A percentile compares a stretch with the other conserved stretches of the same genome.
Evolutionary conservation across 31 red algal genomes (phyloP).

Genomic region (Asparagopsis taxiformis): DNA sequence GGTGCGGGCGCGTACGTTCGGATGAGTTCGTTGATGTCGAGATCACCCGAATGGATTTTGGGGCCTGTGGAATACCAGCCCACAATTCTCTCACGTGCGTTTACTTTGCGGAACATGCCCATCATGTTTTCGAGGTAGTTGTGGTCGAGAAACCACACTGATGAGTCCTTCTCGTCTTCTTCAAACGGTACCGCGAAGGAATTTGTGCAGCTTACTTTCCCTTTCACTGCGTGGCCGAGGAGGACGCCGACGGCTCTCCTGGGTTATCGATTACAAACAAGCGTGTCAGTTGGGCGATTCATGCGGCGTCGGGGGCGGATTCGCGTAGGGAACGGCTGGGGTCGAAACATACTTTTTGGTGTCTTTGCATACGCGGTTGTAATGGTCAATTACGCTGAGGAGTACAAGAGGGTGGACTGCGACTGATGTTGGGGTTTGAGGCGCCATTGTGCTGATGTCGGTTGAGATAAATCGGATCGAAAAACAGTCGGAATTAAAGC

Average conservation of each 20-base stretch:
- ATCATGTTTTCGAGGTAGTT: slow-evolving; percentile 96
- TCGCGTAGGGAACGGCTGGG: no score
- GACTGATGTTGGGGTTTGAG: slow-evolving; percentile 48
- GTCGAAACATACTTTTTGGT: slow-evolving; percentile 89
- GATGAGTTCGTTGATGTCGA: slow-evolving; percentile 93
- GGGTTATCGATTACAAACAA: no score
- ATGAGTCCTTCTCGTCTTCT: slow-evolving; percentile 88
- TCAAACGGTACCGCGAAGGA: slow-evolving; percentile 98
- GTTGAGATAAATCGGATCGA: no score
- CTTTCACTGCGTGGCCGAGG: slow-evolving; percentile 76
- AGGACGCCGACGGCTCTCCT: slow-evolving; percentile 94
- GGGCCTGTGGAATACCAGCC: slow-evolving; percentile 99
- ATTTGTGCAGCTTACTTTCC: slow-evolving; percentile 84
- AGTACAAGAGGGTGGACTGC: slow-evolving; percentile 95
- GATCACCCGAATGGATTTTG: slow-evolving; percentile 84
- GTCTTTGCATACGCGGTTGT: slow-evolving; percentile 88
- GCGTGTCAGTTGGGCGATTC: no score
- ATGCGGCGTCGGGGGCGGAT: no score
- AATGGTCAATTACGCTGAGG: slow-evolving; percentile 94
- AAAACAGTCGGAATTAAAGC: no score
- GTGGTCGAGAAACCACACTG: slow-evolving; percentile 96
- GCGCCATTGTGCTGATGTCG: slow-evolving; percentile 52
- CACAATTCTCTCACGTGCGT: slow-evolving; percentile 89
- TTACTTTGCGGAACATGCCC: slow-evolving; percentile 97
- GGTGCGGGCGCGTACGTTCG: slow-evolving; percentile 72